Evolutionary conservation across 1,284 basidiomycete species (phyloP).

Genomic region (Vanrija sp.): DNA sequence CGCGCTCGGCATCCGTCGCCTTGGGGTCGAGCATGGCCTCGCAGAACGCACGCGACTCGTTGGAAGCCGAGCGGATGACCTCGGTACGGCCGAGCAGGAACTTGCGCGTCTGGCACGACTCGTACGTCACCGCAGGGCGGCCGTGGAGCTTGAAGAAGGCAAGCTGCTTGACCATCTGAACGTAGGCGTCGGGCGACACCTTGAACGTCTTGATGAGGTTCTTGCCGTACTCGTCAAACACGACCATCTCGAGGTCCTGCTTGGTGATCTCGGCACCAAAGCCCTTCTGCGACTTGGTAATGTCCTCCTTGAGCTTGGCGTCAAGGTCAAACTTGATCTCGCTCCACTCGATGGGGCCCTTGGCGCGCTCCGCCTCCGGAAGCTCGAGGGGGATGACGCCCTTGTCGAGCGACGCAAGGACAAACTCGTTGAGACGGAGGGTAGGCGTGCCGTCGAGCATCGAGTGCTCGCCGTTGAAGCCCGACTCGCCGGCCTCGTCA

Average conservation of each 20-base stretch:
- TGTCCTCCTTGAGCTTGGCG: constrained; percentile 47
- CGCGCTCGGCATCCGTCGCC: constrained; percentile 60
- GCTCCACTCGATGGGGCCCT: constrained; percentile 54
- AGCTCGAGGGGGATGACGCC: constrained; percentile 66
- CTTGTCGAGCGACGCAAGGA: constrained; percentile 71
- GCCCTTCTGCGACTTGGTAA: constrained; percentile 58
- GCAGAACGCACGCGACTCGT: constrained; percentile 79
- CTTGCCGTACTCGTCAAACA: constrained; percentile 92
- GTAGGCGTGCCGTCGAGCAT: constrained; percentile 85
- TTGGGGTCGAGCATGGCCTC: constrained; percentile 74
- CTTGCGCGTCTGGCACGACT: constrained; percentile 90
- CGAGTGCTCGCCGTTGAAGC: constrained; percentile 63
- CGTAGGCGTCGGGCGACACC: constrained; percentile 90
- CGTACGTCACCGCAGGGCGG: constrained; percentile 81
- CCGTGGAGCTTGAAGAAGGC: constrained; percentile 84
- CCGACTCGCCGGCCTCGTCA: constrained; percentile 87
- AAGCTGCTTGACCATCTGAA: constrained; percentile 90
- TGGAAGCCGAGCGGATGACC: constrained; percentile 81
- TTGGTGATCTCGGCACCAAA: constrained; percentile 72
- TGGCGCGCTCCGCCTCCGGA: constrained; percentile 47
- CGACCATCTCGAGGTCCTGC: constrained; percentile 81
- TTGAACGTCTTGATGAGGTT: constrained; percentile 81
- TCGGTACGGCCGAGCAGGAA: constrained; percentile 90
- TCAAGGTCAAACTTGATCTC: constrained; percentile 73
- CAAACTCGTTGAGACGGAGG: constrained; percentile 90